Evolutionary conservation across 257 asterid species (phyloP), one percentile per base, ranked within the genome.

Genomic region (Marsdenia floribunda): DNA sequence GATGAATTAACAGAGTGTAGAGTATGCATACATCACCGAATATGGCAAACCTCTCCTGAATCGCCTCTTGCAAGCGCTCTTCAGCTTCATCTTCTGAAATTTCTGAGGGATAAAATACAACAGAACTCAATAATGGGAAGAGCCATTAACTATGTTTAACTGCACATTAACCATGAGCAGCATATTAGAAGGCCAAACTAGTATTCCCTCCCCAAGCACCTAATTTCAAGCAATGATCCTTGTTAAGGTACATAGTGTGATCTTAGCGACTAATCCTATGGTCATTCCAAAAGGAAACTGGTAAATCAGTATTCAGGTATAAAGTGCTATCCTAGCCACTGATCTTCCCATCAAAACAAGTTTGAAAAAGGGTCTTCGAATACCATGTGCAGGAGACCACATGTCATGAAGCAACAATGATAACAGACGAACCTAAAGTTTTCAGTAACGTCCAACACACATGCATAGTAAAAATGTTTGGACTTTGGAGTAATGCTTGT

Each of bases 11-110:
- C 59, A 46, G 57, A 22, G 29, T 52, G 57, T 59, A n/a, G 35
- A 75, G 6, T 52, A 33, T 35, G 67, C 86, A 75, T 90, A 94
- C 99, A 82, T 94, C 97, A 89, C 99, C 93, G 81, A 94, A 86
- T 76, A 92, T 96, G 12, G 97, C 90, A 87, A 94, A 95, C 82
- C 90, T 95, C 84, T 95, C 97, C 86, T 90, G 97, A 79, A 95
- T 95, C 60, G 99, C 96, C 82, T 87, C 96, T 83, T 95, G 99
- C 78, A 95, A 85, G 80, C 88, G 96, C 82, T 90, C 93, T 85
- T 95, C 99, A 24, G 98, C 99, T 86, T 95, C 97, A 80, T 94
- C 99, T 82, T 92, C 99, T 24, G 99, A 94, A 70, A 90, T 88
- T 87, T 94, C 99, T 94, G 96, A 18, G 33, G 80, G 79, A 68